Evolutionary conservation across 2,329 filamentous ascomycete species (phyloP), one percentile per base, ranked within the genome.

Genomic region (Ophiosphaerella narmari): DNA sequence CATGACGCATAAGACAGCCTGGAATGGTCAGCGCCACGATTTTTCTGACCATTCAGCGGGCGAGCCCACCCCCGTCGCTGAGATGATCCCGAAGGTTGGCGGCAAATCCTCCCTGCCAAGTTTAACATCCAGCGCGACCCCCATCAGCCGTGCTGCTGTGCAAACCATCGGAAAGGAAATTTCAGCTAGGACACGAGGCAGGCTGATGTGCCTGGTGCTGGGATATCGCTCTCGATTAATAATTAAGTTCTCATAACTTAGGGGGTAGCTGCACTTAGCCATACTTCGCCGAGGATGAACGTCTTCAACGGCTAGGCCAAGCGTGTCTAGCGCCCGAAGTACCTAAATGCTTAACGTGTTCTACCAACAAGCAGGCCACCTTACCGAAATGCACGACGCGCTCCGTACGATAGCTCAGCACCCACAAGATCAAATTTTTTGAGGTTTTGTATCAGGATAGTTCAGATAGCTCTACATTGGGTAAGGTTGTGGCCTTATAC

Each of bases 401-500:
- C 29, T 24, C 32, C 26, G 33, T 26, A 33, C 16, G 16, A 45
- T 50, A 26, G 14, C 34, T 45, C 40, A 13, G 45, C 34, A 31
- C 38, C 47, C 21, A 34, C 41, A 23, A 3, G 45, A 39, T 50
- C n/a, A 44, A 44, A 24, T 44, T 42, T 32, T 42, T 36, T 43
- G 29, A 35, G 35, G 34, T 29, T 34, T 38, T 39, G 23, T n/a
- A 38, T 33, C 16, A 21, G 35, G 35, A 34, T 43, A 39, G 33
- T 32, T 44, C 31, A 46, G 46, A 39, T 24, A 14, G 36, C 18
- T 40, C 35, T 52, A 48, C 39, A 48, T 39, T 43, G 26, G 31
- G 7, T 39, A 21, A 44, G 44, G 13, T 43, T 52, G 16, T 48
- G 38, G 14, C 49, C 44, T 52, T 48, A 32, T 36, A 34, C 32